These are phyloP conservation scores for Cytospora piceicola DNA, from an alignment of 2,329 filamentous ascomycete species.

Conservation along the genomic window DNA sequence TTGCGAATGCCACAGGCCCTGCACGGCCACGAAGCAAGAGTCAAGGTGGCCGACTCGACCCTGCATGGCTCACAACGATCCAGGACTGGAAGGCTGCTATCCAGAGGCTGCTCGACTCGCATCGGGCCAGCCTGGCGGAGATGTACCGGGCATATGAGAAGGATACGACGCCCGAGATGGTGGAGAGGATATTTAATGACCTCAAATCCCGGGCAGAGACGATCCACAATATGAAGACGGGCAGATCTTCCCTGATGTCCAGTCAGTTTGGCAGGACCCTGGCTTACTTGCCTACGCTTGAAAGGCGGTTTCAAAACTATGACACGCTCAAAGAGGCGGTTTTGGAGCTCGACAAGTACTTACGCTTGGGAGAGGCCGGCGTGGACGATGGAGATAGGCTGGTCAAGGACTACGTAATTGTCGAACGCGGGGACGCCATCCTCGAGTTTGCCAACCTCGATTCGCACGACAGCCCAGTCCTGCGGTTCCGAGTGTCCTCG, in stretches of 20 bases:
- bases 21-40: background rate
- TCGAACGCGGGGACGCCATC: conserved; percentile 52
- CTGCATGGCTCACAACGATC: conserved; percentile 44
- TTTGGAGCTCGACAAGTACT: conserved; percentile 44
- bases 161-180: conserved; percentile 47
- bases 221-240: conserved; percentile 35
- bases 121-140: conserved; percentile 46
- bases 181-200: conserved; percentile 49
- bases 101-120: conserved; percentile 46
- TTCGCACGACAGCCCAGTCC: conserved; percentile 43
- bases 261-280: conserved; percentile 27
- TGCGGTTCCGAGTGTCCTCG: conserved; percentile 57
- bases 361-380: conserved; percentile 47
- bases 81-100: conserved; percentile 51
- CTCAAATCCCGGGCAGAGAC: conserved; percentile 47
- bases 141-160: conserved; percentile 52
- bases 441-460: conserved; percentile 55
- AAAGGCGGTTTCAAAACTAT: conserved; percentile 53
- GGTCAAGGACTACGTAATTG: conserved; percentile 49
- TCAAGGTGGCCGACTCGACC: background rate
- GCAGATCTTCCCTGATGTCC: background rate
- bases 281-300: conserved; percentile 47
- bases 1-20: background rate
- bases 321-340: conserved; percentile 50
- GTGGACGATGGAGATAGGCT: conserved; percentile 43